Evolutionary conservation across 2,329 filamentous ascomycete genomes (phyloP).

Genomic region (Lachnellula subtilissima): DNA sequence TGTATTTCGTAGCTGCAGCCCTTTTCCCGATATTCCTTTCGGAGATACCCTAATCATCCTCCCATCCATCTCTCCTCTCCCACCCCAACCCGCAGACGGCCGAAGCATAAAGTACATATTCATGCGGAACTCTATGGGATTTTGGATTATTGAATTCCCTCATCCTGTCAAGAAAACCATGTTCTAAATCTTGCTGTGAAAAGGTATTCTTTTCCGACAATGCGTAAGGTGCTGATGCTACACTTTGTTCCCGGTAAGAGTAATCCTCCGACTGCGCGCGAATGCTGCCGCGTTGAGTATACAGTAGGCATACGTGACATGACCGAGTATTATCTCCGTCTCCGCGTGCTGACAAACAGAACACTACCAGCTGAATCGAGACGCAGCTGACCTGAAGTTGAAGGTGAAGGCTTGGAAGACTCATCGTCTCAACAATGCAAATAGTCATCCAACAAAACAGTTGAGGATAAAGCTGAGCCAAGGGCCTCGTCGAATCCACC

Average conservation of each 20-base stretch:
- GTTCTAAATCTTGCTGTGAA: background rate
- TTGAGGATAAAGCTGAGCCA: too few relatives aligned
- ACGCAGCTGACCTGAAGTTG: background rate
- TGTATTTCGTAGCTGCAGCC: background rate
- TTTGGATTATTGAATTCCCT: background rate
- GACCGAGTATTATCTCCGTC: background rate
- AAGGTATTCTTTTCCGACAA: background rate
- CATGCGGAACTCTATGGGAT: background rate
- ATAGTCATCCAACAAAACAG: background rate
- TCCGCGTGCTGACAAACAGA: background rate
- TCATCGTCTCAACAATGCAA: background rate
- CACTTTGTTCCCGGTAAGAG: too few relatives aligned
- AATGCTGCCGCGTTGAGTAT: too few relatives aligned
- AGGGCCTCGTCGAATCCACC: background rate
- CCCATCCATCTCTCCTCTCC: background rate
- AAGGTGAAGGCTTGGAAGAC: background rate
- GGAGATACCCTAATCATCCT: conserved; percentile 1
- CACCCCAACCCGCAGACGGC: background rate
- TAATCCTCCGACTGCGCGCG: too few relatives aligned
- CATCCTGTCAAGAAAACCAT: too few relatives aligned
- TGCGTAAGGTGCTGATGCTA: background rate
- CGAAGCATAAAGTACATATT: background rate
- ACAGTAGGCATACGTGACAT: too few relatives aligned
- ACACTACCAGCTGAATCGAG: background rate
- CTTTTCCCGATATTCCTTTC: background rate